Evolutionary conservation across 2,329 filamentous ascomycete species (phyloP).

Genomic region (Calonectria ilicicola): DNA sequence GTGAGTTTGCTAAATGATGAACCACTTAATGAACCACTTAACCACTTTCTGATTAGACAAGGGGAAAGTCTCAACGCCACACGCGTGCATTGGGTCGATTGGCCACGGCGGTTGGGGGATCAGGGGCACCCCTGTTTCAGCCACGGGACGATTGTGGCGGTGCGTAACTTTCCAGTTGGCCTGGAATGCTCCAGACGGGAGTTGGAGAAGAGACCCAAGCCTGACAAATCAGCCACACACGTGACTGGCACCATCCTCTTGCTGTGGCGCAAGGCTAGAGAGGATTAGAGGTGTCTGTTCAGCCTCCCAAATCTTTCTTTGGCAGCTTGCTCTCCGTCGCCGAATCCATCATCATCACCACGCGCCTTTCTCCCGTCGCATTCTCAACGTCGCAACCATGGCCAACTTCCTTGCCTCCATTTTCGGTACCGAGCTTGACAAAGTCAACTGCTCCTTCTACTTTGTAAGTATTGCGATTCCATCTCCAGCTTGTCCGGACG

Average conservation of each 20-base stretch:
- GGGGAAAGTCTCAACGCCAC: conserved; percentile 9
- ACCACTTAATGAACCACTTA: conserved; percentile 21
- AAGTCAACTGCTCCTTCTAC: conserved; percentile 99
- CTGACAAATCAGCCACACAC: conserved; percentile 47
- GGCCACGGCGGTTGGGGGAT: not conserved
- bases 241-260: conserved; percentile 40
- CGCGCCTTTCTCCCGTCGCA: conserved; percentile 7
- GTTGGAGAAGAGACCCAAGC: not conserved
- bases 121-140: conserved; percentile 17
- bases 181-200: conserved; percentile 19
- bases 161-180: not conserved
- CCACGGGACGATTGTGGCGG: conserved; percentile 11
- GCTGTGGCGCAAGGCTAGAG: conserved; percentile 43
- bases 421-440: conserved; percentile 99
- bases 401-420: conserved; percentile 99
- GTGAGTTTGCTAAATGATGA: conserved; percentile 11
- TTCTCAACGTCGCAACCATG: conserved; percentile 65
- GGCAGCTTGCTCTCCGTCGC: conserved; percentile 23
- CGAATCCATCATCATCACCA: conserved; percentile 11
- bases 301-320: conserved; percentile 35
- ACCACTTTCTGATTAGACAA: conserved; percentile 7
- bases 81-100: not conserved
- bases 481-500: not conserved
- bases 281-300: not conserved
- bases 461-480: conserved; percentile 50